phyloP scores from a whole-genome alignment of 441 rosid genomes.

The Dalechampia spathulata region DNA sequence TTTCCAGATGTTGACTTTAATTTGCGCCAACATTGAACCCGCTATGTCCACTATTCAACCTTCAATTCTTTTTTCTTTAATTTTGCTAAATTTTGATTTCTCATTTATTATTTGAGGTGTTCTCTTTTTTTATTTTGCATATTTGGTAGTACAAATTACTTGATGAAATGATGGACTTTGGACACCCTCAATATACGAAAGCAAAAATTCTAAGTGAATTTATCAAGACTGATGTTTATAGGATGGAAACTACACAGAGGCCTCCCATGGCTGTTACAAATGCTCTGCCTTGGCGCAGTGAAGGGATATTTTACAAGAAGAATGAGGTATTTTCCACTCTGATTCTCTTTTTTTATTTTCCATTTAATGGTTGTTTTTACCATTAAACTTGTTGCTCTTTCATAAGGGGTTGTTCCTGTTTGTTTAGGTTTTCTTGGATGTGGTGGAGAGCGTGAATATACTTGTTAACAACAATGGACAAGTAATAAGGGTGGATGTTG shows the following conservation, averaged over 20 bases:
- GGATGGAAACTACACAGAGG: slow-evolving; percentile 93
- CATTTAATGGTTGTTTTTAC: slow-evolving; percentile 4
- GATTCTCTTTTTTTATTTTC: not conserved
- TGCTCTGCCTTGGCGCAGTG: slow-evolving; percentile 98
- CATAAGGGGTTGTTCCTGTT: slow-evolving; percentile 10
- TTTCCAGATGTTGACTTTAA: too few relatives aligned
- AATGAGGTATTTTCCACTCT: slow-evolving; percentile 60
- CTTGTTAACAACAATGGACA: slow-evolving; percentile 98
- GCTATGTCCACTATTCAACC: slow-evolving; percentile 28
- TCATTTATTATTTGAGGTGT: not conserved
- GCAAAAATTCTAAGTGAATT: slow-evolving; percentile 92
- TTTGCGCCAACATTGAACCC: too few relatives aligned
- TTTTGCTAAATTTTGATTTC: too few relatives aligned
- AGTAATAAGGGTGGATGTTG: slow-evolving; percentile 90
- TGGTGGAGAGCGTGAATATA: slow-evolving; percentile 90
- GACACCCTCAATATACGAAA: slow-evolving; percentile 93
- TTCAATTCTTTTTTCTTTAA: not conserved
- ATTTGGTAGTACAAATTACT: slow-evolving; percentile 83
- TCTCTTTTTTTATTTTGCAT: not conserved
- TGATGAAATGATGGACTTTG: slow-evolving; percentile 99
- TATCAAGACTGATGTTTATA: slow-evolving; percentile 98
- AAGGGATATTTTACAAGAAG: slow-evolving; percentile 87
- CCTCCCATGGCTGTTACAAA: slow-evolving; percentile 99
- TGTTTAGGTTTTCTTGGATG: slow-evolving; percentile 91
- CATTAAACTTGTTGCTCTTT: slow-evolving; percentile 13